Conservation (phyloP, 257 asterid genomes). For the Solanum acaule region DNA sequence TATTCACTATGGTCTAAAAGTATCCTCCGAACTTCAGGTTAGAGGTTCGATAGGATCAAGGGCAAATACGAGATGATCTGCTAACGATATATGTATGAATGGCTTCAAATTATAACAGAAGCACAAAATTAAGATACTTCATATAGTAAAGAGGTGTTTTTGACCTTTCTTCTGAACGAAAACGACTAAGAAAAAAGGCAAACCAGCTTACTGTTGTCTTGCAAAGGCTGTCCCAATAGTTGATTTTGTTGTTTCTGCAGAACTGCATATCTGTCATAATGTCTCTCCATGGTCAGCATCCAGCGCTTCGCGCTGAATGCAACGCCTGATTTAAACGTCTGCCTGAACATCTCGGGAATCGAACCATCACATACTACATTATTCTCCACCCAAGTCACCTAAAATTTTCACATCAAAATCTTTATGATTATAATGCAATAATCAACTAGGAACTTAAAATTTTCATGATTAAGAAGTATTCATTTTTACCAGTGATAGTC, state of each 20-base stretch:
- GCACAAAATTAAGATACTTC: background rate
- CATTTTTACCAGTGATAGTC: constrained; percentile 25
- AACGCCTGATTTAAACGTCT: constrained; percentile 11
- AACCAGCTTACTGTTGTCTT: constrained; percentile 10
- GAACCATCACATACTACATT: constrained; percentile 11
- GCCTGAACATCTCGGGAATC: constrained; percentile 12
- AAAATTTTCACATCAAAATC: background rate
- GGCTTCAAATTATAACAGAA: background rate
- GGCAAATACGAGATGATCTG: background rate
- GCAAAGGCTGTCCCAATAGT: background rate
- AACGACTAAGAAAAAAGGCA: background rate
- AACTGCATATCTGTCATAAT: constrained; percentile 21
- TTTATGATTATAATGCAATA: background rate
- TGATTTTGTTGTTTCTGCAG: constrained; percentile 8
- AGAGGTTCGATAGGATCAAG: background rate
- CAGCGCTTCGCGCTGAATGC: constrained; percentile 43
- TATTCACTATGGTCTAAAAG: background rate
- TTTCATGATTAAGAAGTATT: background rate
- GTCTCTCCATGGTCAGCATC: constrained; percentile 37
- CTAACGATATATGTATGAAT: background rate
- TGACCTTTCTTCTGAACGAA: background rate
- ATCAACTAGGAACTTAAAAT: background rate
- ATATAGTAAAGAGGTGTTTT: background rate
- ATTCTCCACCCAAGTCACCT: constrained; percentile 65
- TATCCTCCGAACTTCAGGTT: background rate